phyloP scores from a whole-genome alignment of 2,329 filamentous ascomycete species.

The Pseudogymnoascus sp. region DNA sequence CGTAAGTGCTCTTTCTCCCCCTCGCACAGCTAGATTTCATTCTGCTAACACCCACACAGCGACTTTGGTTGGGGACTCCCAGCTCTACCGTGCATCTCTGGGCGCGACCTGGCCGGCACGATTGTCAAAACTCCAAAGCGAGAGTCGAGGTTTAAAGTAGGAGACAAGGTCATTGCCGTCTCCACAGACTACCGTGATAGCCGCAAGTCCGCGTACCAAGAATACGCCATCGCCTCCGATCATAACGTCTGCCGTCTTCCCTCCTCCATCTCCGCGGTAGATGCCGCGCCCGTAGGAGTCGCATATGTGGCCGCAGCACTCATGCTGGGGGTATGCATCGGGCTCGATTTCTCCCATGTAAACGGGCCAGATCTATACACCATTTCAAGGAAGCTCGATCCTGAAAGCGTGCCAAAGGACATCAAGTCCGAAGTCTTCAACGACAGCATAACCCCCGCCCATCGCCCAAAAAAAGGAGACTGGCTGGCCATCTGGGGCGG shows the following conservation, averaged over 20 bases:
- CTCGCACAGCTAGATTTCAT: slow-evolving; percentile 50
- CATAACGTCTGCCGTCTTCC: slow-evolving; percentile 26
- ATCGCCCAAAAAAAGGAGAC: slow-evolving; percentile 52
- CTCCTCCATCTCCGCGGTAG: slow-evolving; percentile 13
- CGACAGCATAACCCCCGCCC: slow-evolving; percentile 37
- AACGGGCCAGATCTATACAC: slow-evolving; percentile 48
- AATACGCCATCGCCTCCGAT: slow-evolving; percentile 44
- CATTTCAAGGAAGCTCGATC: slow-evolving; percentile 39
- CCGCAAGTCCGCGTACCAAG: slow-evolving; percentile 25
- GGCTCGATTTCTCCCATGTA: slow-evolving; percentile 51
- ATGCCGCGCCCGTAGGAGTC: slow-evolving; percentile 25
- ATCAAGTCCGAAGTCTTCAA: slow-evolving; percentile 55
- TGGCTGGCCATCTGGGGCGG: slow-evolving; percentile 71
- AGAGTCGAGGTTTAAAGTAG: slow-evolving; percentile 41
- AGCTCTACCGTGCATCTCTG: slow-evolving; percentile 24
- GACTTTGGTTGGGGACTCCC: slow-evolving; percentile 27
- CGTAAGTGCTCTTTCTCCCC: slow-evolving; percentile 61
- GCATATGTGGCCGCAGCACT: slow-evolving; percentile 53
- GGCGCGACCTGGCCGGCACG: slow-evolving; percentile 53
- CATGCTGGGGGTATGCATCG: slow-evolving; percentile 60
- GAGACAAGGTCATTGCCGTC: slow-evolving; percentile 37
- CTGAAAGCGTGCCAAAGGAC: slow-evolving; percentile 47
- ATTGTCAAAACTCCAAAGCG: slow-evolving; percentile 42
- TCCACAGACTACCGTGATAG: slow-evolving; percentile 27
- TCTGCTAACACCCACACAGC: slow-evolving; percentile 46